These are phyloP conservation scores for Lentinula sp. DNA, from an alignment of 768 basidiomycete genomes.

Conservation along the genomic window DNA sequence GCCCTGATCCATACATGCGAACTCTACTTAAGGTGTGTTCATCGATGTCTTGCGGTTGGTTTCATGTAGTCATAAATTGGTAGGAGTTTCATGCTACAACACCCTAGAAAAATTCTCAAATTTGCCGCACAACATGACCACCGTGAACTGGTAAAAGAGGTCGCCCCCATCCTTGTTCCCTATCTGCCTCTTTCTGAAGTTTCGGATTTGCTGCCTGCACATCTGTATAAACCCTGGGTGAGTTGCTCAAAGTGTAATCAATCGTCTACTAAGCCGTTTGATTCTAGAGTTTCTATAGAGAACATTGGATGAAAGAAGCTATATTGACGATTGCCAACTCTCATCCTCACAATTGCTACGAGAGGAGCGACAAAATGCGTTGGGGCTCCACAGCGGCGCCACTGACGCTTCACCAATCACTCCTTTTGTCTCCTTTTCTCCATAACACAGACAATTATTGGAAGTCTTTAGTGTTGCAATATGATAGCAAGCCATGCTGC, in stretches of 20 bases:
- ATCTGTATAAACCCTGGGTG: background rate
- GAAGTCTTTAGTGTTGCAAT: background rate
- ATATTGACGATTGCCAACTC: background rate
- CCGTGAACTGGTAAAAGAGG: background rate
- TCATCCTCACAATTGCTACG: background rate
- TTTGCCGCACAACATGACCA: background rate
- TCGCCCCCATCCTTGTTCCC: background rate
- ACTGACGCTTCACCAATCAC: background rate
- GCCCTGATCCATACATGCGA: slow-evolving; percentile 2
- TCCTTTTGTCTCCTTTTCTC: background rate
- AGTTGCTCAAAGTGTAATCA: background rate
- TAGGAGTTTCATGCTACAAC: background rate
- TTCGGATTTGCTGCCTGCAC: background rate
- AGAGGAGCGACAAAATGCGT: background rate
- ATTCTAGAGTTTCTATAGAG: background rate
- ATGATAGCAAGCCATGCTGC: background rate
- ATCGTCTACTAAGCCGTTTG: background rate
- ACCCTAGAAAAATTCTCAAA: background rate
- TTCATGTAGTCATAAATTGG: background rate
- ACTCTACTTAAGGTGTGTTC: background rate
- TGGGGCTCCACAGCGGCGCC: background rate
- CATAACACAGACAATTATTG: background rate
- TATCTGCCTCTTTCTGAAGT: background rate
- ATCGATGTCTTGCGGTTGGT: background rate
- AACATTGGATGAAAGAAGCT: background rate